A percentile compares a stretch with the other conserved stretches of the same genome.
These are phyloP conservation scores for Aspergillus brasiliensis DNA, from an alignment of 2,329 filamentous ascomycete species.

Conservation along the genomic window DNA sequence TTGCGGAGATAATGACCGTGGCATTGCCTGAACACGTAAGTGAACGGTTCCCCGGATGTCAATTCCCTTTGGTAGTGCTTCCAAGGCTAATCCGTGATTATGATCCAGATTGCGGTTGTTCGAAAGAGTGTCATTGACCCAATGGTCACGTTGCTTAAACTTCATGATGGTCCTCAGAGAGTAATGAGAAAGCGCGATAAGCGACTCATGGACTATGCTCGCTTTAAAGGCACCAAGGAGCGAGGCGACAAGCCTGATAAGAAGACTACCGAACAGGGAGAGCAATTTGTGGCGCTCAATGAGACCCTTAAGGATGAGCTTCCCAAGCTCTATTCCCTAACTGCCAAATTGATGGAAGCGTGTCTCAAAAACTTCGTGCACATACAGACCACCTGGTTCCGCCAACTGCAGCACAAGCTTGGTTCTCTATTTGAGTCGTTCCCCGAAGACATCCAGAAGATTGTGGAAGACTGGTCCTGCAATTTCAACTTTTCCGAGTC, in stretches of 20 bases:
- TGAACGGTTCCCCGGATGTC: slow-evolving; percentile 9
- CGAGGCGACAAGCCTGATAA: slow-evolving; percentile 84
- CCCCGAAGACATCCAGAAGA: slow-evolving; percentile 69
- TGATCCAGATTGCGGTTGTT: slow-evolving; percentile 62
- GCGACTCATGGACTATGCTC: slow-evolving; percentile 85
- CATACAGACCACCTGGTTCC: slow-evolving; percentile 81
- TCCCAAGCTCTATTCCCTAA: slow-evolving; percentile 77
- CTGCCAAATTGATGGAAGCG: slow-evolving; percentile 79
- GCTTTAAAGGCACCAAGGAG: slow-evolving; percentile 74
- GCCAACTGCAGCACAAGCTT: slow-evolving; percentile 81
- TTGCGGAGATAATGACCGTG: slow-evolving; percentile 81
- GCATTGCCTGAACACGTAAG: slow-evolving; percentile 80
- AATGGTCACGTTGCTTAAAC: slow-evolving; percentile 74
- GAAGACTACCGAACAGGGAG: slow-evolving; percentile 78
- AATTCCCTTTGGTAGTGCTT: neutral
- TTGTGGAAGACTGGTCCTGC: slow-evolving; percentile 74
- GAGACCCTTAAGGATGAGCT: slow-evolving; percentile 91
- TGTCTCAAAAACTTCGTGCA: slow-evolving; percentile 82
- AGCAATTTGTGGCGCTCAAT: slow-evolving; percentile 89
- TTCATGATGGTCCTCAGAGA: slow-evolving; percentile 80
- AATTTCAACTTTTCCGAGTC: slow-evolving; percentile 79
- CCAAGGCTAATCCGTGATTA: slow-evolving; percentile 9
- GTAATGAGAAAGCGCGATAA: slow-evolving; percentile 95
- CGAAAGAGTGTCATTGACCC: slow-evolving; percentile 83
- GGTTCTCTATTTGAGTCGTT: slow-evolving; percentile 70